Percentiles rank a stretch among this genome's conserved stretches.
phyloP scores from a whole-genome alignment of 257 asterid genomes.

The Solanum sejunctum region DNA sequence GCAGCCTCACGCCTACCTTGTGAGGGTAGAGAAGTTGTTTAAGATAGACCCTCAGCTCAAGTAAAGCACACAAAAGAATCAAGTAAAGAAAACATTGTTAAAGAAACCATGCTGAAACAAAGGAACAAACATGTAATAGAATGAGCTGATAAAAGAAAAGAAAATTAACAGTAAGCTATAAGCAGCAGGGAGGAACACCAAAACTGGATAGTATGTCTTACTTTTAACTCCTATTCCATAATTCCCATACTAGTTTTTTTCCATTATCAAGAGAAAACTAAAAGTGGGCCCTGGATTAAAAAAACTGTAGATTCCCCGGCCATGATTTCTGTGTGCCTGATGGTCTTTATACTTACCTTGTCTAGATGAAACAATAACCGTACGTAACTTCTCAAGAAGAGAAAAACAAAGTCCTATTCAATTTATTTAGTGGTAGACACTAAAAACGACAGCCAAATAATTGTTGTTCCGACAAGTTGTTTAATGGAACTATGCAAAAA shows the following conservation, averaged over 20 bases:
- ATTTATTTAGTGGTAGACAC: neutral
- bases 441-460: neutral
- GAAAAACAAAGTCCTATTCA: neutral
- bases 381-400: neutral
- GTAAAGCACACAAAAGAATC: too few relatives aligned
- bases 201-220: neutral
- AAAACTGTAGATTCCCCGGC: neutral
- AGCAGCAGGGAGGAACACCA: neutral
- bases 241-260: neutral
- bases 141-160: neutral
- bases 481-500: neutral
- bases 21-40: too few relatives aligned
- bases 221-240: neutral
- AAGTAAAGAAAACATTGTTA: too few relatives aligned
- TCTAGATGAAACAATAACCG: neutral
- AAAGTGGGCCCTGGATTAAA: neutral
- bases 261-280: neutral
- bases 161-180: neutral
- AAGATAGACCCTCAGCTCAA: too few relatives aligned
- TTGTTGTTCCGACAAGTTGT: neutral
- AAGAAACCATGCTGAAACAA: too few relatives aligned
- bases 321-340: neutral
- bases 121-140: neutral
- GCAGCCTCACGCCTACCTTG: too few relatives aligned
- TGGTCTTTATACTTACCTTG: neutral